phyloP scores from a whole-genome alignment of 495 filamentous ascomycete species.

The Aspergillus steynii region DNA sequence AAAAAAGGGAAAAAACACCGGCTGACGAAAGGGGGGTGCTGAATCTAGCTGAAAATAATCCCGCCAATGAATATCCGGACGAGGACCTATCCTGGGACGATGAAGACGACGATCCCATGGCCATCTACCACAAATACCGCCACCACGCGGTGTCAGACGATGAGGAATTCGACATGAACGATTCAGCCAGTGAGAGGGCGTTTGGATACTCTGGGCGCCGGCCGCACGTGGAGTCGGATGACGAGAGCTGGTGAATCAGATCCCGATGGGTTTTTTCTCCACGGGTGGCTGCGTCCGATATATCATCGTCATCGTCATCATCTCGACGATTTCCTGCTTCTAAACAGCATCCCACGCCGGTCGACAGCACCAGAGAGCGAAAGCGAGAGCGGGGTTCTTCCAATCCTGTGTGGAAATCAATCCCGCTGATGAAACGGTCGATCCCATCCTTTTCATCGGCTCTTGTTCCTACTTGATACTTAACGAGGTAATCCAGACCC shows the following conservation, averaged over 20 bases:
- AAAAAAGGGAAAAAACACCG: neutral
- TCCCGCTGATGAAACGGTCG: neutral
- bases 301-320: neutral
- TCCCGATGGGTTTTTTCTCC: neutral
- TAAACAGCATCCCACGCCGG: neutral
- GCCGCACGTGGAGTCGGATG: slow-evolving; percentile 35
- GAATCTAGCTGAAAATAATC: slow-evolving; percentile 58
- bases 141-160: slow-evolving; percentile 49
- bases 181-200: slow-evolving; percentile 46
- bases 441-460: neutral
- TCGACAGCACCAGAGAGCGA: neutral
- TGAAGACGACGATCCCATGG: slow-evolving; percentile 52
- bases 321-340: neutral
- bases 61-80: slow-evolving; percentile 68
- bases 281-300: slow-evolving; percentile 21
- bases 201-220: slow-evolving; percentile 26
- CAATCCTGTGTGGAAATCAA: neutral
- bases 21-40: neutral
- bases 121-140: slow-evolving; percentile 47
- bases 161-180: slow-evolving; percentile 55
- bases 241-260: slow-evolving; percentile 28
- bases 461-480: neutral
- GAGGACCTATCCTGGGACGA: slow-evolving; percentile 62
- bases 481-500: neutral
- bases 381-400: neutral